Evolutionary conservation across 768 basidiomycete genomes (phyloP).

Genomic region (Boletus barrowsii): DNA sequence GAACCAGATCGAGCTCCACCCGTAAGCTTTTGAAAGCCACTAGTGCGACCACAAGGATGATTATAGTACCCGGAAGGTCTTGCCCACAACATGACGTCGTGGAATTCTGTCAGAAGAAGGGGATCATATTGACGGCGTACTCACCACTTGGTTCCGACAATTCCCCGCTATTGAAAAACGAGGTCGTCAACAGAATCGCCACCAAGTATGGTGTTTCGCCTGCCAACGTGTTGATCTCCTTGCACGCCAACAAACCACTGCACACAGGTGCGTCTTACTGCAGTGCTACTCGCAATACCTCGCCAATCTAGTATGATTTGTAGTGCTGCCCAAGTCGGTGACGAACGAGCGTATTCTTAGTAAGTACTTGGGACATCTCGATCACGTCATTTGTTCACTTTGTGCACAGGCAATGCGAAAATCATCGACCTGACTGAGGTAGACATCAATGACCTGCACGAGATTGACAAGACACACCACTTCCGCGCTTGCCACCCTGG

Average conservation of each 20-base stretch:
- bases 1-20: constrained; percentile 79
- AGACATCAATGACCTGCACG: constrained; percentile 56
- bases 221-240: constrained; percentile 67
- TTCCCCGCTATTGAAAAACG: constrained; percentile 63
- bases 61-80: constrained; percentile 35
- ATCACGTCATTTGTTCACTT: neutral
- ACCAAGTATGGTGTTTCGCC: constrained; percentile 55
- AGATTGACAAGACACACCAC: constrained; percentile 57
- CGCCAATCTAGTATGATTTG: constrained; percentile 7
- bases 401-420: constrained; percentile 48
- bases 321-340: constrained; percentile 76
- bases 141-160: constrained; percentile 74
- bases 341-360: constrained; percentile 60
- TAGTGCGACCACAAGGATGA: neutral
- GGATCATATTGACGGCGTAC: constrained; percentile 74
- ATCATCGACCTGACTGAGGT: constrained; percentile 60
- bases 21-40: constrained; percentile 39
- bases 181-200: constrained; percentile 59
- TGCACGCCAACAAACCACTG: constrained; percentile 66
- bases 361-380: constrained; percentile 23
- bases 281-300: neutral
- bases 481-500: constrained; percentile 64
- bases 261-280: constrained; percentile 41
- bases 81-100: constrained; percentile 67
- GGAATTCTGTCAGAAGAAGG: constrained; percentile 56